These are phyloP conservation scores for Agroathelia rolfsii DNA, from an alignment of 1,284 basidiomycete genomes.

Conservation along the genomic window DNA sequence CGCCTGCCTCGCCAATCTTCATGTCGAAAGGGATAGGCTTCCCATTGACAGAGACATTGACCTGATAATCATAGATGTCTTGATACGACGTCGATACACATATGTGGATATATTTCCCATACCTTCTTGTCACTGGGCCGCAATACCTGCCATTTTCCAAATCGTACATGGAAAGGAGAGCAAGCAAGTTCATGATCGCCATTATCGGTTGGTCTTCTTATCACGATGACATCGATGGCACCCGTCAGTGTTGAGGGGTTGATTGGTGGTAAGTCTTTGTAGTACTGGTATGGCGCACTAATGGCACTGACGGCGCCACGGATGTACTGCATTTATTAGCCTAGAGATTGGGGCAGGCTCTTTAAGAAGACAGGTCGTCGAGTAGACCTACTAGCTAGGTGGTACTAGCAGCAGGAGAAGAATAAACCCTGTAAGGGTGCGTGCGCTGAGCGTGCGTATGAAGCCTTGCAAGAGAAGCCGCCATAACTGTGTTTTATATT, in stretches of 20 bases:
- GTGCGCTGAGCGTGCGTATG: slow-evolving; percentile 63
- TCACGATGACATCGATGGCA: slow-evolving; percentile 95
- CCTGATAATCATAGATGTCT: slow-evolving; percentile 30
- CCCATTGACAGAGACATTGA: slow-evolving; percentile 77
- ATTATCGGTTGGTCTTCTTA: slow-evolving; percentile 59
- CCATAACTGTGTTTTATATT: too few species aligned
- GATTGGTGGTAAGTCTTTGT: slow-evolving; percentile 68
- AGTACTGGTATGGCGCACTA: slow-evolving; percentile 76
- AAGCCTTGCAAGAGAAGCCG: too few species aligned
- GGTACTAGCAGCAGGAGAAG: too few species aligned
- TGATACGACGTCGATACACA: neutral
- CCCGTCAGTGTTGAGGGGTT: slow-evolving; percentile 93
- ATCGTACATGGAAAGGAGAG: slow-evolving; percentile 96
- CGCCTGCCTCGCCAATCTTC: slow-evolving; percentile 98
- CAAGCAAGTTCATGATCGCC: slow-evolving; percentile 72
- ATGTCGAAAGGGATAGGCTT: slow-evolving; percentile 84
- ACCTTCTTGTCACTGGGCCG: slow-evolving; percentile 93
- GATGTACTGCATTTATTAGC: slow-evolving; percentile 84
- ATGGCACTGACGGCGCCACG: slow-evolving; percentile 75
- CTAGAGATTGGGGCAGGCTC: slow-evolving; percentile 10
- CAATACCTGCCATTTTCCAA: slow-evolving; percentile 96
- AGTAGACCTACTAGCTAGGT: too few species aligned
- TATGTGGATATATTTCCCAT: slow-evolving; percentile 13
- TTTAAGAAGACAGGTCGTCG: too few species aligned
- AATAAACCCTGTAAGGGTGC: slow-evolving; percentile 84